phyloP scores from a whole-genome alignment of 2,329 filamentous ascomycete genomes.

The Claviceps sp. region DNA sequence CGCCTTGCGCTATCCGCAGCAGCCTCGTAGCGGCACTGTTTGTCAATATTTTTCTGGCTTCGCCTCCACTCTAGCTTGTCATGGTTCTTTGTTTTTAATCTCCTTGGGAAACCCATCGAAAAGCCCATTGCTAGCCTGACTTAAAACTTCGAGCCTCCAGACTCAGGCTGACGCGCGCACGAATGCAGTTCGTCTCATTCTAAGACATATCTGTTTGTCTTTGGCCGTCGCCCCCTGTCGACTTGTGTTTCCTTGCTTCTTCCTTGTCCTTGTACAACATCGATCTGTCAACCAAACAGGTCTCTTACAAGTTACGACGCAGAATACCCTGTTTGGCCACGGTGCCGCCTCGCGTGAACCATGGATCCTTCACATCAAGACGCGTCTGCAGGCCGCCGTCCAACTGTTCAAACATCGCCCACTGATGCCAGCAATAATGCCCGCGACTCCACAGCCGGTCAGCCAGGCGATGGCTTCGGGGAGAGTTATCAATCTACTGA shows the following conservation, averaged over 20 bases:
- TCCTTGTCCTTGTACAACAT: not conserved
- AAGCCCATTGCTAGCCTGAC: too few relatives aligned
- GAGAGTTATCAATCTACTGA: constrained; percentile 47
- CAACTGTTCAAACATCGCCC: constrained; percentile 29
- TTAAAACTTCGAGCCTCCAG: not conserved
- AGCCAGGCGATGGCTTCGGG: constrained; percentile 30
- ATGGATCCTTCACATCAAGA: constrained; percentile 31
- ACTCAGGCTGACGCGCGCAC: not conserved
- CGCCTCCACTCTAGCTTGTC: not conserved
- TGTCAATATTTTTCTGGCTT: not conserved
- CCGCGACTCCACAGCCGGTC: constrained; percentile 20
- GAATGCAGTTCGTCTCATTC: not conserved
- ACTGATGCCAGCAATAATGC: constrained; percentile 34
- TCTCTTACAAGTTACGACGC: not conserved
- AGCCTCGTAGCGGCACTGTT: not conserved
- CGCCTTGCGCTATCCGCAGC: not conserved
- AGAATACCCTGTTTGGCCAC: constrained; percentile 4
- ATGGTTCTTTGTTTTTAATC: not conserved
- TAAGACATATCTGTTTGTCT: not conserved
- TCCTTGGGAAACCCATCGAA: not conserved
- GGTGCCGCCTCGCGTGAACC: constrained; percentile 8
- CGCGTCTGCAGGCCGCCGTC: constrained; percentile 23
- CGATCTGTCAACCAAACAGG: not conserved
- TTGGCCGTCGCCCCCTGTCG: not conserved
- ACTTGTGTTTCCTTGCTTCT: not conserved